These are phyloP conservation scores for Phialophora expanda DNA, from an alignment of 2,329 filamentous ascomycete species.

Conservation along the genomic window DNA sequence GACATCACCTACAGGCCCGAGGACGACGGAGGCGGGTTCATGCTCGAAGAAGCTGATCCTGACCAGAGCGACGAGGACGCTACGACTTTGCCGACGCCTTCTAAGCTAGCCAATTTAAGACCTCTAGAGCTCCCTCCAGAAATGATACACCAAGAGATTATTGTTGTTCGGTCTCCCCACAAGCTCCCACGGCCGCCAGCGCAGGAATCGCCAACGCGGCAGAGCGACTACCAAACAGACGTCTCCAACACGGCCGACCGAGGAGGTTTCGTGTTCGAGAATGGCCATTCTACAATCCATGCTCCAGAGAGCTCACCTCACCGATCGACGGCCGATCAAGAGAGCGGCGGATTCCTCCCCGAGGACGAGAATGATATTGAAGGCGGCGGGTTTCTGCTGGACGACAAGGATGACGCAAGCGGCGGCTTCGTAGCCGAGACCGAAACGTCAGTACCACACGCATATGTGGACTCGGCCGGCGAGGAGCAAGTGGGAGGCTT, in stretches of 20 bases:
- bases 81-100: background rate
- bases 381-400: constrained; percentile 37
- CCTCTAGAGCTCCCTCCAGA: constrained; percentile 27
- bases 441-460: background rate
- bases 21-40: constrained; percentile 48
- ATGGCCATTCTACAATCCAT: background rate
- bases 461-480: too few relatives aligned
- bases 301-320: background rate
- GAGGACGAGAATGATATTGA: constrained; percentile 29
- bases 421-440: constrained; percentile 31
- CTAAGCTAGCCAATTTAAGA: constrained; percentile 20
- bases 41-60: constrained; percentile 42
- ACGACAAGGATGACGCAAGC: constrained; percentile 22
- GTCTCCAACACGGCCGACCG: background rate
- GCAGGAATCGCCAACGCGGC: background rate
- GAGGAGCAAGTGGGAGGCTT: background rate
- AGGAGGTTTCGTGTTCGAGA: background rate
- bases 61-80: constrained; percentile 3
- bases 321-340: constrained; percentile 30
- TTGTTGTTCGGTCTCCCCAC: constrained; percentile 34
- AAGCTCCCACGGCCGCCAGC: constrained; percentile 20
- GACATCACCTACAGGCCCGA: constrained; percentile 43
- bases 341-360: constrained; percentile 53
- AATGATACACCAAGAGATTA: constrained; percentile 31
- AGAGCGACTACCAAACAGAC: background rate